Base-by-base conservation (phyloP, 208 protist species). In the Leptomonas pyrrhocoris region DNA sequence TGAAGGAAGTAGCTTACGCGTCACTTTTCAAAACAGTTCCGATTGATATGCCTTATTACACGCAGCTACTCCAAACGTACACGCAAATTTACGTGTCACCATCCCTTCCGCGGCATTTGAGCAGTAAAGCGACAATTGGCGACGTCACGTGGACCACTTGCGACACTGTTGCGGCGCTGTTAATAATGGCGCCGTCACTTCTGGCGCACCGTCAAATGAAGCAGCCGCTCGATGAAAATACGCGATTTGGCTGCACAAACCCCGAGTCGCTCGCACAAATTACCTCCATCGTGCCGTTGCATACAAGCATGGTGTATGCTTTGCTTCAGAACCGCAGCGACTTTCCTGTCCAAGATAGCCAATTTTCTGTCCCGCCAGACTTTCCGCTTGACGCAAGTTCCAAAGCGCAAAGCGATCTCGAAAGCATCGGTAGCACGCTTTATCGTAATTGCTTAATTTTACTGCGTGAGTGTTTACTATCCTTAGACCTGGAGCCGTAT, bases 391-490 rank as follows among this genome's bases (percentile, higher is more conserved):
- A 21, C 27, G 30, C 62, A 6, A 50, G 16, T 13, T 80, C 71
- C 40, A 68, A 73, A 25, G 63, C 77, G 18, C 62, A 73, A 31
- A 73, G 30, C 48, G 86, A 92, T 68, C 71, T 93, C 28, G 66
- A 92, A 23, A 57, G 74, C 53, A 68, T 76, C 15, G 54, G 74
- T 25, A 36, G 68, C 36, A 84, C 72, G 0, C 88, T 95, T 64
- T 93, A 89, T 66, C 53, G 86, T 30, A 89, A 87, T 68, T 84
- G 70, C 25, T 68, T 94, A 16, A 81, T 87, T 61, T 63, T 81
- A 1, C 51, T 96, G 36, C 81, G 88, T 21, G 77, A 88, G 64
- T 80, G 73, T 45, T 23, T 92, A 13, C 48, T 94, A 31, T 93
- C 88, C 16, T 68, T 96, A 16, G 73, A 84, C 19, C 65, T 69